These are phyloP conservation scores for Chaetomium sp. DNA, from an alignment of 2,329 filamentous ascomycete genomes.

Conservation along the genomic window DNA sequence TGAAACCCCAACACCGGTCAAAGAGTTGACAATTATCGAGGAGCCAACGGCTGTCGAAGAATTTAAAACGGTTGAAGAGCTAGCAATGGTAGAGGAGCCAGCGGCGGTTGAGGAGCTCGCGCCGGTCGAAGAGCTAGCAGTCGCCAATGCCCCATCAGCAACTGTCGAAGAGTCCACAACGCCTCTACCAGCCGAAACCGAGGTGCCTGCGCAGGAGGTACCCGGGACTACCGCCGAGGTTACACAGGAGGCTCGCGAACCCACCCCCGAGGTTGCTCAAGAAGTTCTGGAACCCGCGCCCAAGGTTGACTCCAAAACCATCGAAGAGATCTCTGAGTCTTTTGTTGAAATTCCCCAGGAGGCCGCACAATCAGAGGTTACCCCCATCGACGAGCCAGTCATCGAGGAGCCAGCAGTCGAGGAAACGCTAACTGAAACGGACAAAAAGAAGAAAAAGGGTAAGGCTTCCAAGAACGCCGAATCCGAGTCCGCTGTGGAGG, in stretches of 20 bases:
- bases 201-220: neutral
- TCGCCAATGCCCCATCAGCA: neutral
- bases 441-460: conserved; percentile 44
- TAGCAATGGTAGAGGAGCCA: neutral
- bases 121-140: neutral
- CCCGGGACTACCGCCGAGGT: neutral
- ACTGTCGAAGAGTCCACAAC: conserved; percentile 11
- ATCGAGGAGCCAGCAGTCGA: conserved; percentile 12
- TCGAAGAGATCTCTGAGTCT: neutral
- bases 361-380: neutral
- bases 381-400: neutral
- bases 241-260: neutral
- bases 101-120: neutral
- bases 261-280: neutral
- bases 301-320: neutral
- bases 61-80: neutral
- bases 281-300: neutral
- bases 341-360: neutral
- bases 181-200: neutral
- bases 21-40: no score
- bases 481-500: conserved; percentile 6
- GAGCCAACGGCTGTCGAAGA: conserved; percentile 1
- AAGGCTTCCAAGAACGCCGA: conserved; percentile 27
- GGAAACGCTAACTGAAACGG: conserved; percentile 33
- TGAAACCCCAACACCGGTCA: neutral